A percentile compares a stretch with the other conserved stretches of the same genome.
Evolutionary conservation across 148 eudicot genomes (phyloP).

Genomic region (Camellia lanceoleosa): DNA sequence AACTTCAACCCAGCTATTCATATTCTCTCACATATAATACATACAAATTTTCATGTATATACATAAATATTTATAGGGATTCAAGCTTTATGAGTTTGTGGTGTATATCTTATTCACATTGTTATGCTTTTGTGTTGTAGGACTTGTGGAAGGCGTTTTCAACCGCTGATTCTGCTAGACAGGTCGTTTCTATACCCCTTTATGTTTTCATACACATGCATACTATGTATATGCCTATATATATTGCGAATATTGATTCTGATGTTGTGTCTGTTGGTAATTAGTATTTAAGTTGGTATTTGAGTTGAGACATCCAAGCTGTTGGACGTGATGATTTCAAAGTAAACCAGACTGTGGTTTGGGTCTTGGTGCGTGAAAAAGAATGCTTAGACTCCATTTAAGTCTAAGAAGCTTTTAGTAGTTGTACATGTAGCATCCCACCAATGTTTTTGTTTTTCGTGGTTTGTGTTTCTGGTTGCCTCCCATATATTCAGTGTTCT

Average conservation of each 20-base stretch:
- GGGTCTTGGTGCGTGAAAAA: background rate
- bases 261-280: background rate
- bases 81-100: background rate
- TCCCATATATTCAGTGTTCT: background rate
- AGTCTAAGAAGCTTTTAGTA: background rate
- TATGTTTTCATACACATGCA: background rate
- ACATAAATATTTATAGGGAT: background rate
- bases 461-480: background rate
- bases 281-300: background rate
- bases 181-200: conserved; percentile 35
- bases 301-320: background rate
- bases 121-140: conserved; percentile 34
- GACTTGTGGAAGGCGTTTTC: conserved; percentile 71
- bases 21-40: background rate
- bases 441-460: background rate
- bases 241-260: background rate
- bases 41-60: background rate
- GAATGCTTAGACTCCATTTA: background rate
- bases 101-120: background rate
- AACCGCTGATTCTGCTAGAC: conserved; percentile 68
- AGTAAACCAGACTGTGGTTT: background rate
- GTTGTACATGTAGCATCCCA: background rate
- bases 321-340: no score
- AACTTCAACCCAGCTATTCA: background rate
- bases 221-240: background rate